Evolutionary conservation across 1,284 basidiomycete genomes (phyloP).

Genomic region (Naganishia sp.): DNA sequence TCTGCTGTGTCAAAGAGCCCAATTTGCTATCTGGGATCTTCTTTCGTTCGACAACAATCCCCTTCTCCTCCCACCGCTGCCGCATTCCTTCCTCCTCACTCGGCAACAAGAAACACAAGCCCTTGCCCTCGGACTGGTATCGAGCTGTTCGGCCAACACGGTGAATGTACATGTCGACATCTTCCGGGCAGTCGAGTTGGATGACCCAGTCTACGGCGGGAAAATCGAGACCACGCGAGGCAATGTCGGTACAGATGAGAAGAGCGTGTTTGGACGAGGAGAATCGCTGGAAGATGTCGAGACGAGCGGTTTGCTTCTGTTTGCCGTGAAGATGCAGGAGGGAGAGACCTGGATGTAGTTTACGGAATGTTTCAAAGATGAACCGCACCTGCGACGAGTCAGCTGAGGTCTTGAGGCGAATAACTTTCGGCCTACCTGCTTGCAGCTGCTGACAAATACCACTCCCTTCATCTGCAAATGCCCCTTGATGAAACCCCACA

Average conservation of each 20-base stretch:
- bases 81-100: slow-evolving; percentile 92
- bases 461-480: slow-evolving; percentile 90
- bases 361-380: slow-evolving; percentile 94
- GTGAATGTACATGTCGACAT: slow-evolving; percentile 98
- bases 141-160: slow-evolving; percentile 93
- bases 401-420: not conserved
- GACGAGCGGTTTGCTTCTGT: slow-evolving; percentile 87
- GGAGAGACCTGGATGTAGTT: slow-evolving; percentile 88
- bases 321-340: slow-evolving; percentile 93
- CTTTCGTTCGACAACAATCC: slow-evolving; percentile 75
- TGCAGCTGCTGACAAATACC: slow-evolving; percentile 92
- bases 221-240: slow-evolving; percentile 95
- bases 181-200: slow-evolving; percentile 96
- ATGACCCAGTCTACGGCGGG: slow-evolving; percentile 97
- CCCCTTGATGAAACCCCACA: slow-evolving; percentile 94
- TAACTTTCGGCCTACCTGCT: slow-evolving; percentile 62
- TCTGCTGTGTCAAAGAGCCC: slow-evolving; percentile 78
- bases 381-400: slow-evolving; percentile 68
- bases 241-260: slow-evolving; percentile 94
- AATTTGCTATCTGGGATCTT: slow-evolving; percentile 87
- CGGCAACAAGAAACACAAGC: slow-evolving; percentile 77
- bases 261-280: slow-evolving; percentile 75
- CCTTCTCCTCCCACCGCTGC: slow-evolving; percentile 69
- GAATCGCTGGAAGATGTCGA: slow-evolving; percentile 80
- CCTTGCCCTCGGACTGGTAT: slow-evolving; percentile 88